Evolutionary conservation across 2,329 filamentous ascomycete species (phyloP).

Genomic region (Colletotrichum plurivorum): DNA sequence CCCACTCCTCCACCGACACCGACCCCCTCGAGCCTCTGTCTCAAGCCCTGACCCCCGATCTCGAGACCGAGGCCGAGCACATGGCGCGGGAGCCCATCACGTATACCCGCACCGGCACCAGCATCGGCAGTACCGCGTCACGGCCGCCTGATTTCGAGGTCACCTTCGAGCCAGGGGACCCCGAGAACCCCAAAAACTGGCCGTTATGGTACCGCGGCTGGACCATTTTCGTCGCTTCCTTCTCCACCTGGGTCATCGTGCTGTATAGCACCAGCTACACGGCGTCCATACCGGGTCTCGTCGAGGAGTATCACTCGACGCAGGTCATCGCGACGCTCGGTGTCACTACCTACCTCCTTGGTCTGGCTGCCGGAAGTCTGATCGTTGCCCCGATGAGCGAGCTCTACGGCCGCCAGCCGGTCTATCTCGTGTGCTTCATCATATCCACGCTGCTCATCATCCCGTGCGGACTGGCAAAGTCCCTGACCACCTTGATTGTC

Average conservation of each 20-base stretch:
- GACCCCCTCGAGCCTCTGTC: conserved; percentile 51
- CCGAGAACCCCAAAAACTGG: conserved; percentile 79
- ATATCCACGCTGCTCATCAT: conserved; percentile 79
- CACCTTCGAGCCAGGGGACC: conserved; percentile 76
- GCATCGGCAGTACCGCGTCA: conserved; percentile 56
- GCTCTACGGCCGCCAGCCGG: conserved; percentile 76
- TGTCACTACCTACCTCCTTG: conserved; percentile 83
- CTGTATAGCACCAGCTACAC: conserved; percentile 87
- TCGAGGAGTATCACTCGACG: conserved; percentile 73
- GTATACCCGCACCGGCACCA: conserved; percentile 55
- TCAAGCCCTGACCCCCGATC: conserved; percentile 53
- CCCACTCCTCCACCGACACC: conserved; percentile 35
- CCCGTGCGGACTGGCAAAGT: conserved; percentile 78
- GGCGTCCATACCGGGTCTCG: conserved; percentile 77
- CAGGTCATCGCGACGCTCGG: conserved; percentile 79
- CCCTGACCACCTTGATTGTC: conserved; percentile 77
- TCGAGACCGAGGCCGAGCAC: conserved; percentile 57
- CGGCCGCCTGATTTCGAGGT: conserved; percentile 77
- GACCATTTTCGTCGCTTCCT: conserved; percentile 61
- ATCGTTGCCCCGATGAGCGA: conserved; percentile 82
- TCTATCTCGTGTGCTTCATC: conserved; percentile 77
- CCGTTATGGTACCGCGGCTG: conserved; percentile 62
- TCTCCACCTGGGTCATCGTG: conserved; percentile 67
- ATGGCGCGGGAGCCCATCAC: conserved; percentile 57
- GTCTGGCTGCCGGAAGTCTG: conserved; percentile 79